These are phyloP conservation scores for Arthrocladium fulminans DNA, from an alignment of 2,329 filamentous ascomycete species.

Conservation along the genomic window DNA sequence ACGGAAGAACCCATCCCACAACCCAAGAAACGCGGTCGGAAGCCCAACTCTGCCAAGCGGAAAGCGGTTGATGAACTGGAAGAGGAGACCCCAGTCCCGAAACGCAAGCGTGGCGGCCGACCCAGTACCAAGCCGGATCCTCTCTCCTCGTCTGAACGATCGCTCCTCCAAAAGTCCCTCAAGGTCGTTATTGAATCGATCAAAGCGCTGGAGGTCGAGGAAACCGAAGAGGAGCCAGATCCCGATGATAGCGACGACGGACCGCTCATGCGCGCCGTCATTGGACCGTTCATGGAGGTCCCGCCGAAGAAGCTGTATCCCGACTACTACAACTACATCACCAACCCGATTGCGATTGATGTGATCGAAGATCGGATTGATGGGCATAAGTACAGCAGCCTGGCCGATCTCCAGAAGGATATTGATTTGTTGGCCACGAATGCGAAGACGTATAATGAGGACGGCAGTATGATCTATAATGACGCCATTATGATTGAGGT, in stretches of 20 bases:
- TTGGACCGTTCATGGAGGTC: slow-evolving; percentile 86
- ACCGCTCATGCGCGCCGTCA: slow-evolving; percentile 64
- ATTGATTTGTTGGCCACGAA: slow-evolving; percentile 79
- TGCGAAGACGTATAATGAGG: slow-evolving; percentile 93
- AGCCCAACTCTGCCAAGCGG: slow-evolving; percentile 72
- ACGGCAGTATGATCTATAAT: slow-evolving; percentile 80
- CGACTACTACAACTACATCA: slow-evolving; percentile 92
- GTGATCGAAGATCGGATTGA: slow-evolving; percentile 92
- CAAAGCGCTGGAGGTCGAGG: slow-evolving; percentile 73
- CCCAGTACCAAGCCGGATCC: slow-evolving; percentile 50
- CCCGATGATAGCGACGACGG: slow-evolving; percentile 43
- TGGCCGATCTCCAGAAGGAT: slow-evolving; percentile 74
- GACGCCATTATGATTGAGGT: slow-evolving; percentile 93
- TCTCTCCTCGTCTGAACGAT: slow-evolving; percentile 60
- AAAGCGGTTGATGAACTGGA: slow-evolving; percentile 69
- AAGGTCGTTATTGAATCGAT: slow-evolving; percentile 68
- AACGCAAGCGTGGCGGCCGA: slow-evolving; percentile 63
- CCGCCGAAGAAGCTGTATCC: slow-evolving; percentile 83
- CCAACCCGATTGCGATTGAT: slow-evolving; percentile 90
- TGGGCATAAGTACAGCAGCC: slow-evolving; percentile 78
- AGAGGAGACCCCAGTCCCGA: slow-evolving; percentile 66
- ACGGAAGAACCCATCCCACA: slow-evolving; percentile 48
- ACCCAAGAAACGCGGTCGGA: slow-evolving; percentile 70
- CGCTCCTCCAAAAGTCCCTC: slow-evolving; percentile 69
- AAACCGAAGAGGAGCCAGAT: slow-evolving; percentile 41